Conservation (phyloP, 2,329 filamentous ascomycete genomes). For the Fusarium hainanense region DNA sequence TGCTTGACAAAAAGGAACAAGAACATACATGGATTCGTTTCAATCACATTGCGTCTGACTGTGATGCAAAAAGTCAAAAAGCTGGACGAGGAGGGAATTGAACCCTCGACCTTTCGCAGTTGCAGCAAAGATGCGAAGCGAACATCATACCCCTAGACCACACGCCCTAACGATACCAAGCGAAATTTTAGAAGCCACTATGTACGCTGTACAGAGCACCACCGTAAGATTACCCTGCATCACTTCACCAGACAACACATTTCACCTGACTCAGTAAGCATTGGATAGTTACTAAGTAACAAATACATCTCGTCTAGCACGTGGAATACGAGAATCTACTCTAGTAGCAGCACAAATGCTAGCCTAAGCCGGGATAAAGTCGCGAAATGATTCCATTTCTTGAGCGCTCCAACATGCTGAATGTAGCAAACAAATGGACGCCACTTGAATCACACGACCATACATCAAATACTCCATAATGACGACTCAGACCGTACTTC, state of each 20-base stretch:
- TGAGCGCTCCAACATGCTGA: too few relatives aligned
- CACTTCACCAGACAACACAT: not conserved
- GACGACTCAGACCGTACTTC: not conserved
- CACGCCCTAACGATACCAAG: not conserved
- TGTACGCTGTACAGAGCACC: not conserved
- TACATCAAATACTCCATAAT: not conserved
- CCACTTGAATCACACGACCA: not conserved
- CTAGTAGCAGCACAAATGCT: not conserved
- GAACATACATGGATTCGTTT: rapidly evolving
- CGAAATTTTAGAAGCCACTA: not conserved
- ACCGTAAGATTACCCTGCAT: not conserved
- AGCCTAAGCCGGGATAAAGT: not conserved
- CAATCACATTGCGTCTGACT: not conserved
- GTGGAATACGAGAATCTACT: not conserved
- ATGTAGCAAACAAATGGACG: not conserved
- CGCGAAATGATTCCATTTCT: not conserved
- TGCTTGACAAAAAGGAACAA: too few relatives aligned
- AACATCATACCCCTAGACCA: conserved; percentile 33
- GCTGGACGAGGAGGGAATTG: conserved; percentile 24
- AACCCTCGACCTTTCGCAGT: conserved; percentile 30
- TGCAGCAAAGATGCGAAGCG: conserved; percentile 22
- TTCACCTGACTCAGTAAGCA: not conserved
- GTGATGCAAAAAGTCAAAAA: not conserved
- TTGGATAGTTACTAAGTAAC: not conserved
- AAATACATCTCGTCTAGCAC: rapidly evolving